Evolutionary conservation across 1,139 yeast genomes (phyloP).

Genomic region (Hemisphaericaspora subhashii): DNA sequence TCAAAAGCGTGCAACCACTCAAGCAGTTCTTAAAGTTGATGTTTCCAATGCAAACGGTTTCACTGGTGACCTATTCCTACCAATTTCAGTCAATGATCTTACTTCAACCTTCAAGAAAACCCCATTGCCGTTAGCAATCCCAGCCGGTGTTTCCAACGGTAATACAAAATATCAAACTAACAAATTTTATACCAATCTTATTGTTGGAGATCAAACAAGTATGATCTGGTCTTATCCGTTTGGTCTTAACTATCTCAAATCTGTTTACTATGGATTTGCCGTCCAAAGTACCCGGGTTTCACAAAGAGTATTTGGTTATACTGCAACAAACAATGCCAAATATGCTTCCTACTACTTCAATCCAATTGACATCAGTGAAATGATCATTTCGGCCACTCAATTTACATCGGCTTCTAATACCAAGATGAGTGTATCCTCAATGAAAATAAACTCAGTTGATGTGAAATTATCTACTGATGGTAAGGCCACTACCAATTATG

Average conservation of each 20-base stretch:
- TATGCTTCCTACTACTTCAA: constrained; percentile 53
- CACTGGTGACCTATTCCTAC: constrained; percentile 43
- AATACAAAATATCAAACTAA: constrained; percentile 67
- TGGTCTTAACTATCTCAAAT: constrained; percentile 59
- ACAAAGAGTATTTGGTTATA: constrained; percentile 67
- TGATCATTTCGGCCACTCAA: constrained; percentile 56
- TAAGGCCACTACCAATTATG: constrained; percentile 24
- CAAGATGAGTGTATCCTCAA: constrained; percentile 44
- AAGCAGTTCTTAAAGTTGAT: constrained; percentile 4
- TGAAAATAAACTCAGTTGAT: constrained; percentile 55
- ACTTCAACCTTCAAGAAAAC: constrained; percentile 47
- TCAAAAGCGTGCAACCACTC: constrained; percentile 5
- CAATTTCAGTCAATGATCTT: constrained; percentile 50
- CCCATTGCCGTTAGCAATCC: constrained; percentile 48
- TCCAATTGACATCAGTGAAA: constrained; percentile 51
- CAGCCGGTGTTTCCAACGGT: constrained; percentile 46
- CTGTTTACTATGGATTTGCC: constrained; percentile 57
- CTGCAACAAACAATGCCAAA: constrained; percentile 26
- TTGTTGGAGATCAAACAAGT: constrained; percentile 62
- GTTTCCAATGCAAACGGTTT: constrained; percentile 6
- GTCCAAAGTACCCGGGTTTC: constrained; percentile 58
- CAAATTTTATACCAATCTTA: constrained; percentile 77
- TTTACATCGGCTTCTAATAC: constrained; percentile 31
- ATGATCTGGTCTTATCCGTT: constrained; percentile 82
- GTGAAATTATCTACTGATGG: constrained; percentile 42